Evolutionary conservation across 1,139 yeast species (phyloP).

Genomic region (Lodderomyces margitis): DNA sequence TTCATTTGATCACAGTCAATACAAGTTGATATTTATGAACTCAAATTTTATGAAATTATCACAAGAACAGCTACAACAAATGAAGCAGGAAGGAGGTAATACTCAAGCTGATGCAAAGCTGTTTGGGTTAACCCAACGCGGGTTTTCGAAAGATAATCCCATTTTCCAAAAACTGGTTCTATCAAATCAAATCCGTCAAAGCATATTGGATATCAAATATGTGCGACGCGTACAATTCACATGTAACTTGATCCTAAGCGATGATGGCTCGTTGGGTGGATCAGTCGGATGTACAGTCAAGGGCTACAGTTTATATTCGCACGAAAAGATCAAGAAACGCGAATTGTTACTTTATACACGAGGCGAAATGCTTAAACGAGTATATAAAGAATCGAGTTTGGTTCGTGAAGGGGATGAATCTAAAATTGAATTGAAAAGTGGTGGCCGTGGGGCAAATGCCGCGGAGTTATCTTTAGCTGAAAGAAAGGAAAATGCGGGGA

Average conservation of each 20-base stretch:
- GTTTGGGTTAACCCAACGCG: conserved; percentile 2
- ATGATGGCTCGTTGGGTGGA: conserved; percentile 41
- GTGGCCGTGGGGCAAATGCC: conserved; percentile 9
- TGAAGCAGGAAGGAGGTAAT: not conserved
- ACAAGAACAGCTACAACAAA: conserved; percentile 2
- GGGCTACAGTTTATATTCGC: conserved; percentile 66
- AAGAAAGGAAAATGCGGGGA: conserved; percentile 41
- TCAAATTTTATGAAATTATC: conserved; percentile 31
- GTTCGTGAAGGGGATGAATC: conserved; percentile 19
- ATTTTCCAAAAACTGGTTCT: conserved; percentile 14
- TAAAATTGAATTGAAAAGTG: conserved; percentile 18
- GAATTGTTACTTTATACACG: conserved; percentile 45
- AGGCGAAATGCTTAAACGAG: conserved; percentile 42
- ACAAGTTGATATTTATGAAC: conserved; percentile 54
- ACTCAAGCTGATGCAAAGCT: not conserved
- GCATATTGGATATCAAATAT: conserved; percentile 56
- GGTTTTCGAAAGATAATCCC: conserved; percentile 9
- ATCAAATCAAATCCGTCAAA: conserved; percentile 26
- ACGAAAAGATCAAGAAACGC: conserved; percentile 45
- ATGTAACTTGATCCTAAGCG: conserved; percentile 50
- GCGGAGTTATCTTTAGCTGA: conserved; percentile 23
- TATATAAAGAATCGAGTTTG: conserved; percentile 43
- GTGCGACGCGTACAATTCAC: conserved; percentile 62
- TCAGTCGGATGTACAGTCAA: conserved; percentile 60
- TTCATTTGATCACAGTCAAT: conserved; percentile 52